These are phyloP conservation scores for Cryptococcus sp. DNA, from an alignment of 1,284 basidiomycete genomes.

Conservation along the genomic window DNA sequence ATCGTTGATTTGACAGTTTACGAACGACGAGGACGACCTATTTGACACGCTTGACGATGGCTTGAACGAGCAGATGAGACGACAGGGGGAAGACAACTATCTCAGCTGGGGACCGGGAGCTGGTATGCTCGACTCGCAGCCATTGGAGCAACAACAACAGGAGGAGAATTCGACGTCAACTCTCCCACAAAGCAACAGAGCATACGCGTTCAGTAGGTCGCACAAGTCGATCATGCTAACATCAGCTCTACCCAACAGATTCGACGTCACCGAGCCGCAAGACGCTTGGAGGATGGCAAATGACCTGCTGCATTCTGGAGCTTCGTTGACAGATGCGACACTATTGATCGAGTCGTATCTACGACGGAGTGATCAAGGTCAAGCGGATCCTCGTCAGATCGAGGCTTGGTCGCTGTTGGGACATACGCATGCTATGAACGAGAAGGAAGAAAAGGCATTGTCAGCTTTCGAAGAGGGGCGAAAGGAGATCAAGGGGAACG, in stretches of 20 bases:
- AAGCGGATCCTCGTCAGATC: conserved; percentile 11
- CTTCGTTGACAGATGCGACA: conserved; percentile 77
- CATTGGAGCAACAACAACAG: too few relatives aligned
- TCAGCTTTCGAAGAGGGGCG: conserved; percentile 62
- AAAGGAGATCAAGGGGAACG: conserved; percentile 64
- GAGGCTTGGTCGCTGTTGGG: conserved; percentile 93
- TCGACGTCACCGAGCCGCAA: conserved; percentile 8
- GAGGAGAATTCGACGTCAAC: too few relatives aligned
- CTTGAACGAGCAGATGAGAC: too few relatives aligned
- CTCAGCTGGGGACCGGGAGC: too few relatives aligned
- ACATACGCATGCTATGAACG: conserved; percentile 93
- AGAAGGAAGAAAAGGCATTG: conserved; percentile 57
- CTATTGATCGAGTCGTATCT: conserved; percentile 82
- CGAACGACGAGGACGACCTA: conserved; percentile 41
- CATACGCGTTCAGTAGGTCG: conserved; percentile 65
- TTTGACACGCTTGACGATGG: conserved; percentile 37
- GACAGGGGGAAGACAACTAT: too few relatives aligned
- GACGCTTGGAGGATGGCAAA: conserved; percentile 30
- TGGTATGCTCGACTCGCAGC: too few relatives aligned
- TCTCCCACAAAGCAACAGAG: conserved; percentile 19
- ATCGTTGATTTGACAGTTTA: conserved; percentile 24
- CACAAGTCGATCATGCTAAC: not conserved
- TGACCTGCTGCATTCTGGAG: conserved; percentile 63
- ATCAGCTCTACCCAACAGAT: conserved; percentile 9
- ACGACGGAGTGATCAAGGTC: conserved; percentile 39